Base-by-base conservation (phyloP, 2,329 filamentous ascomycete genomes). In the Aspergillus pseudonomiae region DNA sequence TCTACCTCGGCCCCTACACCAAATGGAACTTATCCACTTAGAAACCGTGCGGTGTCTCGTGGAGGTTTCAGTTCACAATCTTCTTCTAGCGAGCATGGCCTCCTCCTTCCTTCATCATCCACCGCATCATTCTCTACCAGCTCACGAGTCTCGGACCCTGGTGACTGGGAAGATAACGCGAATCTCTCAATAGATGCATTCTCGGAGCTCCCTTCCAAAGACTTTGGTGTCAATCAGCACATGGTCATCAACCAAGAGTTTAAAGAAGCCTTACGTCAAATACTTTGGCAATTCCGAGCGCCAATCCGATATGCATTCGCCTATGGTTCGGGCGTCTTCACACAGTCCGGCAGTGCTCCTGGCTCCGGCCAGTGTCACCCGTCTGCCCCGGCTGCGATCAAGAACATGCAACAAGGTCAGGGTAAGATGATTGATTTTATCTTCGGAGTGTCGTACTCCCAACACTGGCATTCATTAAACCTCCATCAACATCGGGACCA, bases 341-440 rank as follows among this genome's bases (percentile, higher is more conserved):
- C 94, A 0, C 95, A 99, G 76, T 81, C 82, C 56, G 85, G 85
- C 68, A 76, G 77, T 48, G 77, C 81, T 52, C 69, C 72, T 5
- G 69, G 72, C 43, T 74, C 71, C 59, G 74, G 66, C 74, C 81
- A 74, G 28, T 85, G 86, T 24, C 94, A 98, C 74, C 90, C 94
- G 7, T 89, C 93, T 65, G 89, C 94, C 1, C 92, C 93, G 1
- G 84, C 88, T 59, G 92, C 92, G 1, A 89, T 98, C 9, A 84
- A 91, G 68, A 92, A 93, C 69, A 91, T 93, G 69, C 94, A 98
- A 78, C 89, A 92, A 71, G 92, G 92, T 34, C 89, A 89, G 1
- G 93, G 93, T 14, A 97, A 97, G 81, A 96, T 98, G 89, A 96
- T 99, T 67, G 95, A 99, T 79, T 97, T 99, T 76, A 96, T 99